Evolutionary conservation across 352 stramenopile species (phyloP), one percentile per base, ranked within the genome.

Genomic region (Phytophthora kernoviae): DNA sequence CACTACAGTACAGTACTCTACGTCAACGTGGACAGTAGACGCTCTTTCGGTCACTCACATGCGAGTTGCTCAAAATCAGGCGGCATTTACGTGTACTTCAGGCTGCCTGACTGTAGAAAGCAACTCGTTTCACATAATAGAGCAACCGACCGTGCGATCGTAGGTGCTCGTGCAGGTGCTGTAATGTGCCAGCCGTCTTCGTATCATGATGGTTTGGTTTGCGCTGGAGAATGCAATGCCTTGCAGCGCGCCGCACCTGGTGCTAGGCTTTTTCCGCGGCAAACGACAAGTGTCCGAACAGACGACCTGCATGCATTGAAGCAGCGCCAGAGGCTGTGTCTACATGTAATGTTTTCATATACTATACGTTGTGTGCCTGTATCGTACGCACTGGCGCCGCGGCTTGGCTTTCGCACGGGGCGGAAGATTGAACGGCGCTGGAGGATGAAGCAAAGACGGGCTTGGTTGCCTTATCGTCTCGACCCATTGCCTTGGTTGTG

Each of bases 351-450:
- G 6, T 30, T 30, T 30, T 30, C n/a, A n/a, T n/a, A n/a, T n/a
- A n/a, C n/a, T n/a, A n/a, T 11, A 34, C 30, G 30, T 34, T 41
- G 34, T 41, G 6, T 40, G 11, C 32, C 49, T 46, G 36, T n/a
- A n/a, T n/a, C n/a, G n/a, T n/a, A n/a, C n/a, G 9, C 43, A 61
- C 36, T 39, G 48, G 52, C 58, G 18, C 15, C 17, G 22, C 20
- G 39, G 6, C 18, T 41, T 14, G 14, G 20, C 32, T 47, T 42
- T 54, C 36, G n/a, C 17, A 44, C 36, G 36, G 32, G 43, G 58
- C 50, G 50, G 50, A 61, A 61, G 42, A 61, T 61, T 27, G 27
- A 55, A 33, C 17, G 2, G 24, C 24, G 24, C 24, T 30, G 24
- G 24, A 6, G 24, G 24, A 6, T 7, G 24, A 30, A 30, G 24